Conservation (phyloP, 164 flowering plant genomes). For the Dillenia suffruticosa region DNA sequence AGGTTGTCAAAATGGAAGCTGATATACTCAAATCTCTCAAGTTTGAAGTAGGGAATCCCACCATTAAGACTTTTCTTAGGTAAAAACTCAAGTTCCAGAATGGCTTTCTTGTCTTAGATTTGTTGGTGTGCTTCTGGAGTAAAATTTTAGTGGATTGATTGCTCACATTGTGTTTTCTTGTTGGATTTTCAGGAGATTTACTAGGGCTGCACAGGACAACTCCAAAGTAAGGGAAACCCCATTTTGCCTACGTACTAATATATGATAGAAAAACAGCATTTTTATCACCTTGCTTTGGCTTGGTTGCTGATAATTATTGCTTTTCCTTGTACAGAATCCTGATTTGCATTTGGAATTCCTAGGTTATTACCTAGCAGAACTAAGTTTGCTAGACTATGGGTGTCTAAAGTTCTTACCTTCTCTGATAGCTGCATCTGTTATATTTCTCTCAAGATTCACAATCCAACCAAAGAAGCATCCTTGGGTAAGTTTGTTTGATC, state of each 20-base stretch:
- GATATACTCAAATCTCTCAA: conserved; percentile 48
- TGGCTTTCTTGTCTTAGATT: too few species aligned
- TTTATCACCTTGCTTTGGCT: not conserved
- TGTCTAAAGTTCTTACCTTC: conserved; percentile 75
- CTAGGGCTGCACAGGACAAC: conserved; percentile 45
- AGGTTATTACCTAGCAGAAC: conserved; percentile 70
- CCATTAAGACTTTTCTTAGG: conserved; percentile 62
- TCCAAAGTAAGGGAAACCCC: conserved; percentile 28
- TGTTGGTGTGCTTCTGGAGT: too few species aligned
- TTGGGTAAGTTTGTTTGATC: conserved; percentile 42
- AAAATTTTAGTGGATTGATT: too few species aligned
- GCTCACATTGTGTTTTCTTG: too few species aligned
- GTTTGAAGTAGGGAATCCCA: conserved; percentile 68
- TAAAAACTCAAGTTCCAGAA: conserved; percentile 3
- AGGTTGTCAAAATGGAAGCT: conserved; percentile 72
- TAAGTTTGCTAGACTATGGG: conserved; percentile 66
- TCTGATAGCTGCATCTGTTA: conserved; percentile 68
- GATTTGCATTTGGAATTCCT: conserved; percentile 66
- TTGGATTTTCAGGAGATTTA: conserved; percentile 47
- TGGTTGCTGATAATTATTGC: not conserved
- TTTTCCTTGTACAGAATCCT: conserved; percentile 36
- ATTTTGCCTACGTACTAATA: not conserved
- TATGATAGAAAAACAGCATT: not conserved
- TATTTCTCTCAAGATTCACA: conserved; percentile 55
- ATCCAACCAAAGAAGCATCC: conserved; percentile 50